Evolutionary conservation across 192 early-diverging fungal species (phyloP).

Genomic region (Funneliformis geosporum): DNA sequence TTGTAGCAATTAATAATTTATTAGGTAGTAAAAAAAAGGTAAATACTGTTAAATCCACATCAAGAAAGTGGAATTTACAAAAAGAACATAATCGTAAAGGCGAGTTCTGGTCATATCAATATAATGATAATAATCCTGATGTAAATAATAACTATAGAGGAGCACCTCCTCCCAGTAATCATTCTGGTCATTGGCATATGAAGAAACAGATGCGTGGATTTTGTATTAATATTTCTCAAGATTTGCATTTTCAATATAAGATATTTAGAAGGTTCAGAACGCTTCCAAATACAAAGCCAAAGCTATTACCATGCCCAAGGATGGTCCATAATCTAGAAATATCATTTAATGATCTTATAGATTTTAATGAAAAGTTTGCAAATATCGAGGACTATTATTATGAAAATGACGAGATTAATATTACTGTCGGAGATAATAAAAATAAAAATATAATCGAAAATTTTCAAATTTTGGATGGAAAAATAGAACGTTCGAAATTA

Average conservation of each 20-base stretch:
- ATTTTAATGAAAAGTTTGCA: background rate
- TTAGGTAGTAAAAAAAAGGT: background rate
- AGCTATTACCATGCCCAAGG: background rate
- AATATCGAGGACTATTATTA: no score
- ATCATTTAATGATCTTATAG: background rate
- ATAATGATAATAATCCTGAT: background rate
- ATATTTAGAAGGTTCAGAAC: background rate
- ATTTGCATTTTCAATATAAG: background rate
- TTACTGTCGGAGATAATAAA: no score
- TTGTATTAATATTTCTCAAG: background rate
- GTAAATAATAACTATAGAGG: background rate
- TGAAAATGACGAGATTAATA: no score
- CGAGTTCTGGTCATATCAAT: background rate
- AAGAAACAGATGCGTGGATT: background rate
- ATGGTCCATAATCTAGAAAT: background rate
- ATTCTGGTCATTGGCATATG: background rate
- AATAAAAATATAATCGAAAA: no score
- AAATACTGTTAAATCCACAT: background rate
- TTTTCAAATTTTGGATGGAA: no score
- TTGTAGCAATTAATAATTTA: background rate
- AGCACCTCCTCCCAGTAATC: background rate
- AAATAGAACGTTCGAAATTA: no score
- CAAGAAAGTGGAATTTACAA: background rate
- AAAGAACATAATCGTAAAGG: background rate
- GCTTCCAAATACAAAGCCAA: background rate